Evolutionary conservation across 768 basidiomycete genomes (phyloP).

Genomic region (Clavulina sp.): DNA sequence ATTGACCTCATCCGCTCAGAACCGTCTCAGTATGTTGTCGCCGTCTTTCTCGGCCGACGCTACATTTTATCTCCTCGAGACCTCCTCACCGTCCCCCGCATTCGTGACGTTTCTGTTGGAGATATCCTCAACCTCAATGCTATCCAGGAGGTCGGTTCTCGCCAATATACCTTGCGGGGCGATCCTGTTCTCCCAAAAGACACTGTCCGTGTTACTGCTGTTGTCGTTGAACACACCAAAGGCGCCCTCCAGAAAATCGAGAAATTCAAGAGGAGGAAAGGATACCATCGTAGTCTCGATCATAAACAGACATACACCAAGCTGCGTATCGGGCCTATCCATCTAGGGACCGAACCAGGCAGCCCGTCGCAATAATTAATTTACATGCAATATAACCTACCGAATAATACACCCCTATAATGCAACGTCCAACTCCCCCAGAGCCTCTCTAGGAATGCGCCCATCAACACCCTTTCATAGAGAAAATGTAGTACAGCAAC

Average conservation of each 20-base stretch:
- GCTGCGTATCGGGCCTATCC: slow-evolving; percentile 74
- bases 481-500: background rate
- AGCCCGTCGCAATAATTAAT: background rate
- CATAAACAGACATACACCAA: slow-evolving; percentile 95
- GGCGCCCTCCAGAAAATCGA: slow-evolving; percentile 78
- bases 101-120: slow-evolving; percentile 73
- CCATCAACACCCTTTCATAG: background rate
- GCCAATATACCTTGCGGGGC: slow-evolving; percentile 82
- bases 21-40: slow-evolving; percentile 82
- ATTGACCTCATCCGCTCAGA: slow-evolving; percentile 75
- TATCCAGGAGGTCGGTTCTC: slow-evolving; percentile 87
- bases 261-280: slow-evolving; percentile 98
- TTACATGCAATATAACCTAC: background rate
- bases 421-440: background rate
- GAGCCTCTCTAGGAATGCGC: background rate
- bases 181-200: slow-evolving; percentile 48
- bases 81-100: slow-evolving; percentile 80
- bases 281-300: slow-evolving; percentile 84
- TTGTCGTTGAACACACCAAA: slow-evolving; percentile 96
- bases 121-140: slow-evolving; percentile 67
- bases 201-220: slow-evolving; percentile 61
- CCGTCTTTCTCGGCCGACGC: slow-evolving; percentile 68
- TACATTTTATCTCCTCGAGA: slow-evolving; percentile 85
- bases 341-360: no score
- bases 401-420: background rate